phyloP scores from a whole-genome alignment of 1,139 yeast species.

The Scheffersomyces quercinus region DNA sequence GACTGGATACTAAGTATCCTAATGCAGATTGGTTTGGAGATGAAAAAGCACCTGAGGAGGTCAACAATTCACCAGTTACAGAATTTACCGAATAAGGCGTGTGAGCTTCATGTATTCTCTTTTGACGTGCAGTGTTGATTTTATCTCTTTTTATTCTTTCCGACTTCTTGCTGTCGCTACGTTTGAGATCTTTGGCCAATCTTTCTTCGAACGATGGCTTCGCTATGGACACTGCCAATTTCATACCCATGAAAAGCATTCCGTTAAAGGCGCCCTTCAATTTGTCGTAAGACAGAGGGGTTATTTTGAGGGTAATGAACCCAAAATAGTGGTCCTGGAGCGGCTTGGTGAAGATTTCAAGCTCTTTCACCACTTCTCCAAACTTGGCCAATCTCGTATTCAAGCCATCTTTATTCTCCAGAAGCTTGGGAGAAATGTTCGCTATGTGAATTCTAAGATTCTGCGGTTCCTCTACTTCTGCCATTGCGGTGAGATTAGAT shows the following conservation, averaged over 20 bases:
- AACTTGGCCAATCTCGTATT: conserved; percentile 47
- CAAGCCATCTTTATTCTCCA: conserved; percentile 43
- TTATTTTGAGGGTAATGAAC: conserved; percentile 59
- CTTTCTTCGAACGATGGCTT: conserved; percentile 33
- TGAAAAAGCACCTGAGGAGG: conserved; percentile 3
- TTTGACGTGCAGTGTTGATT: conserved; percentile 42
- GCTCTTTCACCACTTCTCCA: conserved; percentile 44
- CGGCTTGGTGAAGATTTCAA: conserved; percentile 54
- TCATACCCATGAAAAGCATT: conserved; percentile 71
- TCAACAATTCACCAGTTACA: conserved; percentile 18
- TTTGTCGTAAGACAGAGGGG: conserved; percentile 43
- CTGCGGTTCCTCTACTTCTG: conserved; percentile 7
- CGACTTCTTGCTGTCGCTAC: conserved; percentile 35
- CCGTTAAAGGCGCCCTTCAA: conserved; percentile 65
- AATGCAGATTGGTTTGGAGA: conserved; percentile 17
- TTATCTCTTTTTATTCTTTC: conserved; percentile 30
- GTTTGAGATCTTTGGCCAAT: conserved; percentile 43
- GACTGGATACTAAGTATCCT: conserved; percentile 37
- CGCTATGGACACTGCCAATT: conserved; percentile 54
- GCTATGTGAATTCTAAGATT: conserved; percentile 64
- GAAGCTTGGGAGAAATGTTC: conserved; percentile 56
- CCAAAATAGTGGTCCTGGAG: conserved; percentile 60
- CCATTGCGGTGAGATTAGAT: background rate
- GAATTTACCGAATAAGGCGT: conserved; percentile 30
- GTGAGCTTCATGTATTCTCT: conserved; percentile 42